Percentiles rank a stretch among this genome's conserved stretches.
phyloP scores from a whole-genome alignment of 2,329 filamentous ascomycete species.

The Endocalyx cinctus region DNA sequence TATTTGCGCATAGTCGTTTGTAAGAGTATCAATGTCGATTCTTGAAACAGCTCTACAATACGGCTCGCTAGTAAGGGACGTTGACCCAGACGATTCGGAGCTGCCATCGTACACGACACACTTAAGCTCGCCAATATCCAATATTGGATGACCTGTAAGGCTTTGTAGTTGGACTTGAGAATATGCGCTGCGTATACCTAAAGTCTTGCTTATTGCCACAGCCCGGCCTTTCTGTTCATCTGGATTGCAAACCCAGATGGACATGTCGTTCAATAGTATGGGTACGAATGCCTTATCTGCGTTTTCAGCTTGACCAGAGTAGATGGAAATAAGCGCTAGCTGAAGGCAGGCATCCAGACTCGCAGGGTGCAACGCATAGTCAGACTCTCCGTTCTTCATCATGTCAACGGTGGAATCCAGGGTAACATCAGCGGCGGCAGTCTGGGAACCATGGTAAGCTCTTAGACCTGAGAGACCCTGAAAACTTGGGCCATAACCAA shows the following conservation, averaged over 20 bases:
- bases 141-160: slow-evolving; percentile 4
- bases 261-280: slow-evolving; percentile 2
- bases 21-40: slow-evolving; percentile 5
- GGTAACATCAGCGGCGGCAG: slow-evolving; percentile 6
- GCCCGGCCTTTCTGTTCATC: slow-evolving; percentile 1
- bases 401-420: slow-evolving; percentile 4
- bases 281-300: slow-evolving; percentile 6
- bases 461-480: slow-evolving; percentile 10
- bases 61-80: slow-evolving; percentile 2
- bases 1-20: not conserved
- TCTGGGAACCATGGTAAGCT: slow-evolving; percentile 7
- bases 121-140: slow-evolving; percentile 9
- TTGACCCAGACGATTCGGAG: not conserved
- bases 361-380: slow-evolving; percentile 5
- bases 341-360: slow-evolving; percentile 8
- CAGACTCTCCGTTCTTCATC: slow-evolving; percentile 2
- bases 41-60: slow-evolving; percentile 5
- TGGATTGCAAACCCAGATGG: slow-evolving; percentile 3
- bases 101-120: slow-evolving; percentile 6
- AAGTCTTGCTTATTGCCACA: slow-evolving; percentile 4
- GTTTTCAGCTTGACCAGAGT: slow-evolving; percentile 8
- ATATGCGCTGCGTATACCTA: slow-evolving; percentile 7
- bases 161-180: slow-evolving; percentile 3
- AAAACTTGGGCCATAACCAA: slow-evolving; percentile 14
- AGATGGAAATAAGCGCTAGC: slow-evolving; percentile 4